phyloP scores from a whole-genome alignment of 1,139 yeast species.

The Kodamaea arcana region DNA sequence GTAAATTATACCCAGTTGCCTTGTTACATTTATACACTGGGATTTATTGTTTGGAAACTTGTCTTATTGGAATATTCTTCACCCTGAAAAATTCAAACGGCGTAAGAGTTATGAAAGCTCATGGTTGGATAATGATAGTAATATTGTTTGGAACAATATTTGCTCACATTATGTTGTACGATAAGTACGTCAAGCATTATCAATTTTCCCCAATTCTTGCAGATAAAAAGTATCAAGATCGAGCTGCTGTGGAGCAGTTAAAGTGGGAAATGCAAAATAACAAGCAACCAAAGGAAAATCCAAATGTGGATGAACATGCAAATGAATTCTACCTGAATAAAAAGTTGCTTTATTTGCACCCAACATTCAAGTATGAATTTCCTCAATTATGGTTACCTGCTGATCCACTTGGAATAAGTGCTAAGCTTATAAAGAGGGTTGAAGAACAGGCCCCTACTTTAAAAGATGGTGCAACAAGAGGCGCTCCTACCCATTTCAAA shows the following conservation, averaged over 20 bases:
- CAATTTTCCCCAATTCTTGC: slow-evolving; percentile 26
- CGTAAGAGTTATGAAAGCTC: slow-evolving; percentile 26
- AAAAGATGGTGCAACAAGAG: slow-evolving; percentile 24
- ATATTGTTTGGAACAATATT: slow-evolving; percentile 35
- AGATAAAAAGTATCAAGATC: slow-evolving; percentile 7
- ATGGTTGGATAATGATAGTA: slow-evolving; percentile 46
- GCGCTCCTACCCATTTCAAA: slow-evolving; percentile 22
- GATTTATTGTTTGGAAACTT: slow-evolving; percentile 71
- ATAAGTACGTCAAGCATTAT: slow-evolving; percentile 26
- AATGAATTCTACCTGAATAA: slow-evolving; percentile 11
- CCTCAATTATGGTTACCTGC: slow-evolving; percentile 16
- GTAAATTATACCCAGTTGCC: slow-evolving; percentile 69
- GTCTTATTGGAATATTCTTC: slow-evolving; percentile 70
- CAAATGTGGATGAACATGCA: slow-evolving; percentile 3
- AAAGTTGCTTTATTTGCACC: slow-evolving; percentile 13
- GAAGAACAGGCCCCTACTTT: slow-evolving; percentile 10
- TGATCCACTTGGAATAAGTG: slow-evolving; percentile 16
- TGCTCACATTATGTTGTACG: slow-evolving; percentile 29
- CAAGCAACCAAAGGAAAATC: background rate
- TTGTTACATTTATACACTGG: slow-evolving; percentile 75
- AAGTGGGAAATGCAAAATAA: background rate
- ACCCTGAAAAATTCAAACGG: slow-evolving; percentile 48
- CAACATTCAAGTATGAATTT: slow-evolving; percentile 12
- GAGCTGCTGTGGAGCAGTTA: background rate
- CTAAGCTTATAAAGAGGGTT: slow-evolving; percentile 7